These are phyloP conservation scores for Forsythia viridissima DNA, from an alignment of 257 asterid genomes.

Conservation along the genomic window DNA sequence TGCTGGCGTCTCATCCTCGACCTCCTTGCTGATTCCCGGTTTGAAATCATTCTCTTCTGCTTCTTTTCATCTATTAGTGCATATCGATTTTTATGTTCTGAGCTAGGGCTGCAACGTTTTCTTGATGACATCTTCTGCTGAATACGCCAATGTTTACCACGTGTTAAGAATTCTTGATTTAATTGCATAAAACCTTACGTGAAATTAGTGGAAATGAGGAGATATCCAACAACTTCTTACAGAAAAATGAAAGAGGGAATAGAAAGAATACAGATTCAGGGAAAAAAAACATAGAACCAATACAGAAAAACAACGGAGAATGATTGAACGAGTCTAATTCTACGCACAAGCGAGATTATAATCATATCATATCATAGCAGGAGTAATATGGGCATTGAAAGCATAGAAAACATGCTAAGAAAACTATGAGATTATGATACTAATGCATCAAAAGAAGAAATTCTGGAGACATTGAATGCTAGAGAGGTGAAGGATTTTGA, in stretches of 20 bases:
- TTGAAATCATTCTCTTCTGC: slow-evolving; percentile 65
- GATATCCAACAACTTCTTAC: background rate
- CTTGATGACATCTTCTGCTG: slow-evolving; percentile 37
- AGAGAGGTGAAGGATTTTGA: slow-evolving; percentile 21
- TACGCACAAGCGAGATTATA: slow-evolving; percentile 26
- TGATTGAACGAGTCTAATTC: slow-evolving; percentile 50
- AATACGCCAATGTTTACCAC: background rate
- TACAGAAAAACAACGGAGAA: slow-evolving; percentile 56
- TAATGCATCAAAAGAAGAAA: background rate
- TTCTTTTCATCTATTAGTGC: slow-evolving; percentile 47
- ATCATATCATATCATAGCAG: slow-evolving; percentile 33
- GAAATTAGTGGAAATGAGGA: background rate
- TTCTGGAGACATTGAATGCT: slow-evolving; percentile 9
- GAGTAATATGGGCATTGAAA: background rate
- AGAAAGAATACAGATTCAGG: slow-evolving; percentile 23
- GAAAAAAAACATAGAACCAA: slow-evolving; percentile 52
- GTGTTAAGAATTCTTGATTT: background rate
- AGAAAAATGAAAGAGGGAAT: background rate
- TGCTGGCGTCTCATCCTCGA: slow-evolving; percentile 70
- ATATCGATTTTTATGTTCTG: slow-evolving; percentile 27
- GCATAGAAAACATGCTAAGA: slow-evolving; percentile 22
- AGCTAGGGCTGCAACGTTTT: slow-evolving; percentile 32
- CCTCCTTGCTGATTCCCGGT: slow-evolving; percentile 68
- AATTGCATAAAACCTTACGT: background rate
- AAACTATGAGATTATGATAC: background rate